A percentile compares a stretch with the other conserved stretches of the same genome.
These are phyloP conservation scores for Podosphaera leucotricha DNA, from an alignment of 2,329 filamentous ascomycete genomes.

Conservation along the genomic window DNA sequence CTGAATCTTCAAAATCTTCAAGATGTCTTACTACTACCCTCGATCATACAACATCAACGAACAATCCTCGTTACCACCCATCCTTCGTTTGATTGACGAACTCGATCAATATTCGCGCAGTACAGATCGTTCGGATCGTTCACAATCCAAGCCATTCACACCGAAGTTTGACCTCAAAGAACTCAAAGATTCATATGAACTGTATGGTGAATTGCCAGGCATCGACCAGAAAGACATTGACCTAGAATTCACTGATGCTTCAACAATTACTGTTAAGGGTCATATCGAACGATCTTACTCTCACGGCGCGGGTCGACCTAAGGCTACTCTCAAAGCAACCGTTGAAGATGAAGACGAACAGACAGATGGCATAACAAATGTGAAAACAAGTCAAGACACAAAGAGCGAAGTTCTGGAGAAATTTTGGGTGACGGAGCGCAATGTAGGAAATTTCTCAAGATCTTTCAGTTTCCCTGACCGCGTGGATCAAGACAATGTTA, in stretches of 20 bases:
- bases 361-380: no score
- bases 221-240: conserved; percentile 48
- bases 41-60: conserved; percentile 19
- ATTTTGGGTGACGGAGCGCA: conserved; percentile 50
- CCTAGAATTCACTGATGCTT: conserved; percentile 57
- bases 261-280: conserved; percentile 49
- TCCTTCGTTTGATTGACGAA: conserved; percentile 41
- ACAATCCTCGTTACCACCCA: conserved; percentile 29
- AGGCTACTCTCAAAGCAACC: not conserved
- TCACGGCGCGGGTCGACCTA: no score
- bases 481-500: conserved; percentile 37
- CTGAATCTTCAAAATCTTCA: no score
- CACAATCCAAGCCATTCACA: conserved; percentile 28
- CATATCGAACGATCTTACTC: conserved; percentile 31
- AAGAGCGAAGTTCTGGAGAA: conserved; percentile 16
- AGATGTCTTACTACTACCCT: no score
- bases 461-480: conserved; percentile 43
- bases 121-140: not conserved
- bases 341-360: not conserved
- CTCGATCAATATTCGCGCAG: conserved; percentile 29
- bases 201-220: conserved; percentile 60
- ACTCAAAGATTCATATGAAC: conserved; percentile 42
- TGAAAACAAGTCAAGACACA: no score
- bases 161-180: conserved; percentile 64
- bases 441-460: conserved; percentile 16